Evolutionary conservation across 495 filamentous ascomycete species (phyloP).

Genomic region (Apiosordaria backusii): DNA sequence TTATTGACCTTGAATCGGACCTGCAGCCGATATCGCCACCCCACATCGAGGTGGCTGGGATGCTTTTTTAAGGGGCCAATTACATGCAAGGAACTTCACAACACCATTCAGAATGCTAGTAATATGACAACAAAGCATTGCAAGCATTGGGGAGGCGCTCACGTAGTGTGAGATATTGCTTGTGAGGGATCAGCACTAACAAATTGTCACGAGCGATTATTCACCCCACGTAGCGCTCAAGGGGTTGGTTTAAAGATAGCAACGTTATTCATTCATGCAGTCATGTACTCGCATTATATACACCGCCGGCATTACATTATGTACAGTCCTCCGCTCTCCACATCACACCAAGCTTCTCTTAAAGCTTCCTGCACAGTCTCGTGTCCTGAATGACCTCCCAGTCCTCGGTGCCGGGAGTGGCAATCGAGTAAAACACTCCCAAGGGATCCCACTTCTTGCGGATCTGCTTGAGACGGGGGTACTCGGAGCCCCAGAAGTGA

Average conservation of each 20-base stretch:
- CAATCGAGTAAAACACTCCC: slow-evolving; percentile 44
- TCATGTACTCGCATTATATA: not conserved
- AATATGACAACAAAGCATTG: not conserved
- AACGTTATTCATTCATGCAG: not conserved
- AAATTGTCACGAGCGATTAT: too few relatives aligned
- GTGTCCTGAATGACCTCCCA: slow-evolving; percentile 41
- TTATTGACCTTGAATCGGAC: not conserved
- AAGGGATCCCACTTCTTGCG: slow-evolving; percentile 55
- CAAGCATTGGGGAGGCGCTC: too few relatives aligned
- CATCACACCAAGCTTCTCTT: not conserved
- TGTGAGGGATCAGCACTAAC: too few relatives aligned
- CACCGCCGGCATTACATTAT: not conserved
- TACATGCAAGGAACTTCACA: not conserved
- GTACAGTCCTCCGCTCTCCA: not conserved
- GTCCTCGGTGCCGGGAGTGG: slow-evolving; percentile 40
- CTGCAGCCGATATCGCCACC: not conserved
- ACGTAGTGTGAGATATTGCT: too few relatives aligned
- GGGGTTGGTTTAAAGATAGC: not conserved
- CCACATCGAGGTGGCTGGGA: not conserved
- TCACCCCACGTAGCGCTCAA: too few relatives aligned
- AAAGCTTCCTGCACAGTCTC: slow-evolving; percentile 30
- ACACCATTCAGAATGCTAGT: not conserved
- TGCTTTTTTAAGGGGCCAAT: not conserved
- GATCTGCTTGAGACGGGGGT: slow-evolving; percentile 32
- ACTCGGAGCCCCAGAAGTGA: slow-evolving; percentile 39